Conservation (phyloP, 2,329 filamentous ascomycete genomes). For the Arthrobotrys pseudoclavata region DNA sequence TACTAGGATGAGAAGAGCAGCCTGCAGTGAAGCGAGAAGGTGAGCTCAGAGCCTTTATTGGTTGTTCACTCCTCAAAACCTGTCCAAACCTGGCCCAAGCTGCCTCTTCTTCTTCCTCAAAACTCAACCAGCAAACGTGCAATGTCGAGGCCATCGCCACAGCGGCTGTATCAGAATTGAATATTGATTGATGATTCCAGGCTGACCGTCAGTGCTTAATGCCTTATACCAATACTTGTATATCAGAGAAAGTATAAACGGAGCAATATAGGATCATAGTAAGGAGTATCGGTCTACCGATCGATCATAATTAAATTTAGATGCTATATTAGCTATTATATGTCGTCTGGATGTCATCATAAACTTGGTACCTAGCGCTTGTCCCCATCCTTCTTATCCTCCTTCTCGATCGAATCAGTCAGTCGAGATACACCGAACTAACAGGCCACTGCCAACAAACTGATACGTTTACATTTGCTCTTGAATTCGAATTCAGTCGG, state of each 20-base stretch:
- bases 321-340: too few relatives aligned
- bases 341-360: background rate
- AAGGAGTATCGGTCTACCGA: too few relatives aligned
- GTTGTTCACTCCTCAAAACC: background rate
- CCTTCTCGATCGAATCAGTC: background rate
- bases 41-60: constrained; percentile 28
- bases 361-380: constrained; percentile 3
- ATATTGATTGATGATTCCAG: too few relatives aligned
- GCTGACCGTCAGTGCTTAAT: too few relatives aligned
- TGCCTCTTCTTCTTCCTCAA: too few relatives aligned
- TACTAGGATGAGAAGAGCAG: background rate
- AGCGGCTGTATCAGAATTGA: constrained; percentile 1
- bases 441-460: constrained; percentile 32
- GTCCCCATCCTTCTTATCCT: too few relatives aligned
- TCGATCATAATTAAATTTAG: too few relatives aligned
- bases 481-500: background rate
- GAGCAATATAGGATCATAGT: too few relatives aligned
- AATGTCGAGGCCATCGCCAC: background rate
- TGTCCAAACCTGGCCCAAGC: too few relatives aligned
- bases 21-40: constrained; percentile 10
- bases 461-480: background rate
- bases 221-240: too few relatives aligned
- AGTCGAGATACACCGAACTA: constrained; percentile 17
- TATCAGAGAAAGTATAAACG: background rate
- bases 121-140: background rate